These are phyloP conservation scores for Pythium aphanidermatum DNA, from an alignment of 352 stramenopile species.

Conservation along the genomic window DNA sequence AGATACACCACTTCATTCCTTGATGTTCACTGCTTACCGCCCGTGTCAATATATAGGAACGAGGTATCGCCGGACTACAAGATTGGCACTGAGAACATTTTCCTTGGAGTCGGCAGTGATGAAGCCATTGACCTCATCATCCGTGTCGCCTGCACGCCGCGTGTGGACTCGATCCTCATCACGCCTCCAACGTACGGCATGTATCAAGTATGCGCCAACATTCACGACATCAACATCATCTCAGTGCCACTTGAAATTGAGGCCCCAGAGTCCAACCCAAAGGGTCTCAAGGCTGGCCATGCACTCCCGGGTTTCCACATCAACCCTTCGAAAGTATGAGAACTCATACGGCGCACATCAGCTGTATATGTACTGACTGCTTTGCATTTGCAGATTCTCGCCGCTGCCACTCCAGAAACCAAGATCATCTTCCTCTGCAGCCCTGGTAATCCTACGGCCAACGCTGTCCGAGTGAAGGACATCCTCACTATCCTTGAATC, in stretches of 20 bases:
- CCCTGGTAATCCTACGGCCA: constrained; percentile 97
- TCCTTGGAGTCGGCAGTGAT: constrained; percentile 97
- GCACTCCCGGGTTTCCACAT: constrained; percentile 78
- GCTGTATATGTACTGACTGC: neutral
- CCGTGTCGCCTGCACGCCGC: constrained; percentile 94
- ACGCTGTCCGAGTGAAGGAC: constrained; percentile 87
- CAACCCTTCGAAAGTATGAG: constrained; percentile 63
- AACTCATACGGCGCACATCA: too few species aligned
- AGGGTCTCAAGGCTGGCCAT: constrained; percentile 49
- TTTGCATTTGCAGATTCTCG: constrained; percentile 69
- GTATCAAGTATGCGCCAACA: constrained; percentile 98
- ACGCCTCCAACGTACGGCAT: constrained; percentile 98
- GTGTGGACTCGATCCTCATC: constrained; percentile 92
- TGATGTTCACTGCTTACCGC: neutral
- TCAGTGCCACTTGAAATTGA: constrained; percentile 87
- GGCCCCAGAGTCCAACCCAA: constrained; percentile 42
- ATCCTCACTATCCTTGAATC: constrained; percentile 87
- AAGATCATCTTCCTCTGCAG: constrained; percentile 98
- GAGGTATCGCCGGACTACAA: constrained; percentile 34
- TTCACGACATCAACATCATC: constrained; percentile 96
- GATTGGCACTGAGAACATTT: constrained; percentile 91
- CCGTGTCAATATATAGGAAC: constrained; percentile 31
- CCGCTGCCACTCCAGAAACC: constrained; percentile 79
- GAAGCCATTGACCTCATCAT: constrained; percentile 98
- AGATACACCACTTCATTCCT: neutral